Evolutionary conservation across 306 rosid species (phyloP), one percentile per base, ranked within the genome.

Genomic region (peach (Prunus persica)): DNA sequence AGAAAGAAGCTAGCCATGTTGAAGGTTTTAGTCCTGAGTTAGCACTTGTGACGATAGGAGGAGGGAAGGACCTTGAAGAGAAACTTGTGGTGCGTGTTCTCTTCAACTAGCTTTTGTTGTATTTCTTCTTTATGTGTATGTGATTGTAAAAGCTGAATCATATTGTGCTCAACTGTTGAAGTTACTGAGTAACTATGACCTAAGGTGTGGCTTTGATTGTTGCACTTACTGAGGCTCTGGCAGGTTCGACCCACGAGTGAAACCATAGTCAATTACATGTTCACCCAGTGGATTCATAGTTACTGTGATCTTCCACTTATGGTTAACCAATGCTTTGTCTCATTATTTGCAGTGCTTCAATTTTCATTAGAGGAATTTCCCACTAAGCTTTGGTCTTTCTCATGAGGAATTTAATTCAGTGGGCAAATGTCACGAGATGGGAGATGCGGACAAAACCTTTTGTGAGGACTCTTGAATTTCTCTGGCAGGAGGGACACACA

Each of bases 341-440:
- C 73, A 15, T 57, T 11, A 8, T 65, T 55, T 28, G 43, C 22
- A 45, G 38, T 43, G 79, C 11, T 51, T 76, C 55, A 25, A 43
- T 54, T 62, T 60, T 22, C 64, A 67, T 19, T 43, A 19, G 73
- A n/a, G 25, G 22, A 43, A 24, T 69, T 74, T 46, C 16, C 46
- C 67, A 54, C 24, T 76, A 14, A 62, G 22, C 72, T 47, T 74
- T 56, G 51, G 50, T 68, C 49, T 49, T 67, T 49, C 14, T 50
- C 62, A 18, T 70, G 77, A 73, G 75, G 73, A 68, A 76, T 81
- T 73, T 79, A 73, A 51, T 56, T 76, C 78, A 95, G 99, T 89
- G 97, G 97, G 97, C 90, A 45, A 92, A 95, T 73, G 99, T 92
- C 77, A 92, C 93, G 8, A 90, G 97, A 83, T 95, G 97, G 97